These are phyloP conservation scores for Clitoria ternatea DNA, from an alignment of 306 rosid species.

Conservation along the genomic window DNA sequence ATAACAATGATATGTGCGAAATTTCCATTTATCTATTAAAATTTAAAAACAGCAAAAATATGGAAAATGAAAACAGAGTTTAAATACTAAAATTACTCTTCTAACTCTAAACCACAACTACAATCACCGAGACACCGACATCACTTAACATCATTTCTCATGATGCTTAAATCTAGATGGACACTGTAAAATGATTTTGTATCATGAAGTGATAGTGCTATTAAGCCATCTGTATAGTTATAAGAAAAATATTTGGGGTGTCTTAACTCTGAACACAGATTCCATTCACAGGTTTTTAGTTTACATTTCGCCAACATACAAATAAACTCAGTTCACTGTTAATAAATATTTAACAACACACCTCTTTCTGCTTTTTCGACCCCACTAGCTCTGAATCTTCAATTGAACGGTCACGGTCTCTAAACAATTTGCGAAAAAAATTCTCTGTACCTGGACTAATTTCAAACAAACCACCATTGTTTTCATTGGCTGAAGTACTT, in stretches of 20 bases:
- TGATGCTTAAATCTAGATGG: conserved; percentile 9
- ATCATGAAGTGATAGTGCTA: not conserved
- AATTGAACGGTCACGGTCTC: conserved; percentile 81
- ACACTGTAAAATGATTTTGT: not conserved
- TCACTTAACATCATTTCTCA: too few relatives aligned
- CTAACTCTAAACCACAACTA: conserved; percentile 17
- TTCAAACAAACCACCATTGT: conserved; percentile 48
- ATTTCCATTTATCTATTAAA: not conserved
- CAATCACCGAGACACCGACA: too few relatives aligned
- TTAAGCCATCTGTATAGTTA: conserved; percentile 6
- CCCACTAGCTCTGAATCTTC: conserved; percentile 91
- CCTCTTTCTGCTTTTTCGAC: conserved; percentile 80
- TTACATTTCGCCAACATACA: not conserved
- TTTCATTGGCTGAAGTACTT: conserved; percentile 51
- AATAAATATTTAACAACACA: conserved; percentile 27
- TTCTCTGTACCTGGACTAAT: conserved; percentile 88
- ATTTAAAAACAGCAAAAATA: conserved; percentile 4
- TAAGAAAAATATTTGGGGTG: not conserved
- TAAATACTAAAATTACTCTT: not conserved
- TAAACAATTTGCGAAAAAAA: conserved; percentile 85
- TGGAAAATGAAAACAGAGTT: conserved; percentile 18
- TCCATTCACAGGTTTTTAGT: not conserved
- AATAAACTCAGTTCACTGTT: conserved; percentile 13
- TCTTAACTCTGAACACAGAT: conserved; percentile 1
- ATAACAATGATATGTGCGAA: not conserved